Percentiles rank a stretch among this genome's conserved stretches.
phyloP scores from a whole-genome alignment of 1,284 basidiomycete genomes.

The Gastroboletus turbinatus region DNA sequence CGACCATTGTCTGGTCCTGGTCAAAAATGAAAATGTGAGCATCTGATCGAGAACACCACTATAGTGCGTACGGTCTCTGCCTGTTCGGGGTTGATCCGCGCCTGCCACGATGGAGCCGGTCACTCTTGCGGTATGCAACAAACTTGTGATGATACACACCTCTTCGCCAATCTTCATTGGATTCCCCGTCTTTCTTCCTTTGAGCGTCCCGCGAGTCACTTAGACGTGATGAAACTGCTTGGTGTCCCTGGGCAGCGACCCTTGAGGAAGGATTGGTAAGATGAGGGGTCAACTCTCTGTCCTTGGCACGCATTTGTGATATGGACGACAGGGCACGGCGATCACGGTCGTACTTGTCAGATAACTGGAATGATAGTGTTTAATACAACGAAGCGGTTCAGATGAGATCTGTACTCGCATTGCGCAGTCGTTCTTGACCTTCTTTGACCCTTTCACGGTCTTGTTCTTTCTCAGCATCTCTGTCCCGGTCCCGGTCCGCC shows the following conservation, averaged over 20 bases:
- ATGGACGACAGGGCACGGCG: conserved; percentile 56
- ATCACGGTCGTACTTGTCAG: conserved; percentile 84
- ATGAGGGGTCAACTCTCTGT: conserved; percentile 68
- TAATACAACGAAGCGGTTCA: conserved; percentile 6
- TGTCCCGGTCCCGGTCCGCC: conserved; percentile 64
- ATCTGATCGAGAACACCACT: neutral
- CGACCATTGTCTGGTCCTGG: conserved; percentile 51
- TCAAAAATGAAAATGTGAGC: conserved; percentile 14
- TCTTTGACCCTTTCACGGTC: conserved; percentile 72
- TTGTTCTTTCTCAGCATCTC: conserved; percentile 58
- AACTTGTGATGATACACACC: conserved; percentile 43
- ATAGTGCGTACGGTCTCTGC: conserved; percentile 56
- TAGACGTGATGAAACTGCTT: conserved; percentile 45
- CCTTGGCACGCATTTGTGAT: conserved; percentile 54
- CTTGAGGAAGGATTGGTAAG: conserved; percentile 46
- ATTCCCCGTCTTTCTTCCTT: conserved; percentile 70
- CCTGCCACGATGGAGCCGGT: conserved; percentile 32
- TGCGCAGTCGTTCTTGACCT: conserved; percentile 73
- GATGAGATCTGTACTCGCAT: conserved; percentile 46
- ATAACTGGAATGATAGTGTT: conserved; percentile 50
- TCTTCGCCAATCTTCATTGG: conserved; percentile 78
- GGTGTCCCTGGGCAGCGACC: conserved; percentile 40
- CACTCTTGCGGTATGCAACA: neutral
- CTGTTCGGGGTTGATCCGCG: conserved; percentile 48
- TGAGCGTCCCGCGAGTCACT: conserved; percentile 55